Base-by-base conservation (phyloP, 495 filamentous ascomycete genomes). In the Patellaria atrata region DNA sequence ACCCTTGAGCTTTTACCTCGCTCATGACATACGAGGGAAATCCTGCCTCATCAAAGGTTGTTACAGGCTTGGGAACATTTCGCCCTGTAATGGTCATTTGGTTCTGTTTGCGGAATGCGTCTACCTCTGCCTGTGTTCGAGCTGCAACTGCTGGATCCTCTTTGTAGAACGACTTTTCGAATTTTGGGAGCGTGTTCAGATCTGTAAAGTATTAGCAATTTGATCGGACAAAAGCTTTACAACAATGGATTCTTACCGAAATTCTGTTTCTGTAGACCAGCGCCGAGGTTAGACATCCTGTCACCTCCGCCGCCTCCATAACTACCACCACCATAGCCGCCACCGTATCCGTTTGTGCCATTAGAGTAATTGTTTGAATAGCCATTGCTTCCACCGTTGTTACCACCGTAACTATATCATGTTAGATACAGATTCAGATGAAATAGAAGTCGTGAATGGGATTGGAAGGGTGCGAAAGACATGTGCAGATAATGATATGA, bases 101-200 rank as follows among this genome's bases (percentile, higher is more conserved):
- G 42, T 85, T 70, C 43, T 77, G 67, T 54, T 70, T 71, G 48
- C 91, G 79, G 66, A 89, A 97, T 19, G 75, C 80, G 26, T 82
- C 77, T 25, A 97, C 77, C 35, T 94, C 86, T 26, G 69, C 72
- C 25, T 71, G 57, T 10, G 82, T 73, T 50, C 89, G 85, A 41
- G 54, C 60, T 34, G 73, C 56, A 19, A 97, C 89, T 38, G 71
- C 68, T 4, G 75, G 70, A 50, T 87, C 73, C 61, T 96, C 89
- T 61, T 94, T 91, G 68, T 97, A 97, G 67, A 97, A 97, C 17
- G 80, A 84, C 64, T 97, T 97, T 54, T 97, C 89, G 58, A 97
- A 97, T 61, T 94, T 94, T 43, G 89, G 86, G 15, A 97, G 53
- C 16, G 75, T 62, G 55, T 57, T 62, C 12, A 86, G 49, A 59